phyloP scores from a whole-genome alignment of 2,329 filamentous ascomycete species.

The Tympanopsis confertula region DNA sequence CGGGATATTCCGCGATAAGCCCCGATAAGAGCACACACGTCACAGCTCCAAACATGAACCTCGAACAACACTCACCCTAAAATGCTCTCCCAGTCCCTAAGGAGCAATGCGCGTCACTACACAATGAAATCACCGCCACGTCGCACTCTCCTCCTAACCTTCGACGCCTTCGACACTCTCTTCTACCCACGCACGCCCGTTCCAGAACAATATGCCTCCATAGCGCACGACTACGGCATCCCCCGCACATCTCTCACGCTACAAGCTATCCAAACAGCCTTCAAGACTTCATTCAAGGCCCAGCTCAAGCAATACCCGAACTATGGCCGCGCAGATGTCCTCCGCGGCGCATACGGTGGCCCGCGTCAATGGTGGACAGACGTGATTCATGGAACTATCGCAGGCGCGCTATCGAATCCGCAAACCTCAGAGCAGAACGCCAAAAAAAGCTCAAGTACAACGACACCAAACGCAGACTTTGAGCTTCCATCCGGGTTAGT shows the following conservation, averaged over 20 bases:
- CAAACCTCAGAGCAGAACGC: constrained; percentile 5
- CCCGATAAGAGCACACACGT: too few species aligned
- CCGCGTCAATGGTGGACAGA: constrained; percentile 29
- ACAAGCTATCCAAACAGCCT: constrained; percentile 13
- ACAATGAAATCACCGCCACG: too few species aligned
- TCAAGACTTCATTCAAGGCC: not conserved
- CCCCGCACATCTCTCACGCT: constrained; percentile 12
- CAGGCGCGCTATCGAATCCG: constrained; percentile 8
- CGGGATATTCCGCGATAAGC: too few species aligned
- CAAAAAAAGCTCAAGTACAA: constrained; percentile 3
- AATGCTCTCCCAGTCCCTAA: too few species aligned
- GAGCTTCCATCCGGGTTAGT: constrained; percentile 19
- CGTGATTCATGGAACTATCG: constrained; percentile 23
- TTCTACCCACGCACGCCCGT: constrained; percentile 25
- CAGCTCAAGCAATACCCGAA: constrained; percentile 17
- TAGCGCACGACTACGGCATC: constrained; percentile 21
- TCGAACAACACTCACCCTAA: too few species aligned
- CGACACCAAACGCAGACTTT: not conserved
- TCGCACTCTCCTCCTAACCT: constrained; percentile 22
- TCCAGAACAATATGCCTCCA: constrained; percentile 22
- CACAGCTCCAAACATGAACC: too few species aligned
- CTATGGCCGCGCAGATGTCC: constrained; percentile 21
- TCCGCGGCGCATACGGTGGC: constrained; percentile 19
- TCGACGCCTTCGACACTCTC: constrained; percentile 30
- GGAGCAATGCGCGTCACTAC: too few species aligned